A percentile compares a stretch with the other conserved stretches of the same genome.
Evolutionary conservation across 768 basidiomycete species (phyloP).

Genomic region (Kwoniella sp.): DNA sequence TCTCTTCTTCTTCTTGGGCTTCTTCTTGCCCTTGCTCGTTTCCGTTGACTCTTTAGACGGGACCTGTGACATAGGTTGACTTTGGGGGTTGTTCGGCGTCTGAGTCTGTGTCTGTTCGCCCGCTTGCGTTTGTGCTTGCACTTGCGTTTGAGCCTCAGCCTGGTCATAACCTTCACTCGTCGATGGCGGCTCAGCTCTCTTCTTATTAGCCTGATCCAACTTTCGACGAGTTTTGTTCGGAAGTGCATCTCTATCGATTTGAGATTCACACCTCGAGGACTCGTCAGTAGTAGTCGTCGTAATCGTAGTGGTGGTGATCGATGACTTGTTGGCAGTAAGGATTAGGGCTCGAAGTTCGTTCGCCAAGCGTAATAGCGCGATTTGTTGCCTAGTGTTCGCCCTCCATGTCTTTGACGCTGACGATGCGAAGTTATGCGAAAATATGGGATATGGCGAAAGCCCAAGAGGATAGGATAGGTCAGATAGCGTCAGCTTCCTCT

Average conservation of each 20-base stretch:
- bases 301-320: constrained; percentile 9
- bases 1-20: constrained; percentile 88
- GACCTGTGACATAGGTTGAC: constrained; percentile 14
- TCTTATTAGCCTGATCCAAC: constrained; percentile 9
- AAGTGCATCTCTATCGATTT: constrained; percentile 6
- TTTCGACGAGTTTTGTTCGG: constrained; percentile 21
- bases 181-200: constrained; percentile 1
- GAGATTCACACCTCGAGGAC: neutral
- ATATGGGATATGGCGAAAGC: too few species aligned
- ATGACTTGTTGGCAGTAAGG: constrained; percentile 23
- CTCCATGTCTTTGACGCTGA: constrained; percentile 28
- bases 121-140: neutral
- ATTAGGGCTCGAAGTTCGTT: constrained; percentile 35
- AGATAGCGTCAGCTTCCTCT: neutral
- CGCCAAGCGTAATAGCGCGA: constrained; percentile 30
- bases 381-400: constrained; percentile 24
- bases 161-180: neutral
- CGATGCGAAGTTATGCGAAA: neutral
- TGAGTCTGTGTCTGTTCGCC: neutral
- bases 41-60: constrained; percentile 18
- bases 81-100: too few species aligned
- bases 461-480: neutral
- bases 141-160: neutral
- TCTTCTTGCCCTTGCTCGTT: constrained; percentile 43
- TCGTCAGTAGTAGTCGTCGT: constrained; percentile 4